These are phyloP conservation scores for Talaromyces sp. DNA, from an alignment of 2,329 filamentous ascomycete genomes.

Conservation along the genomic window DNA sequence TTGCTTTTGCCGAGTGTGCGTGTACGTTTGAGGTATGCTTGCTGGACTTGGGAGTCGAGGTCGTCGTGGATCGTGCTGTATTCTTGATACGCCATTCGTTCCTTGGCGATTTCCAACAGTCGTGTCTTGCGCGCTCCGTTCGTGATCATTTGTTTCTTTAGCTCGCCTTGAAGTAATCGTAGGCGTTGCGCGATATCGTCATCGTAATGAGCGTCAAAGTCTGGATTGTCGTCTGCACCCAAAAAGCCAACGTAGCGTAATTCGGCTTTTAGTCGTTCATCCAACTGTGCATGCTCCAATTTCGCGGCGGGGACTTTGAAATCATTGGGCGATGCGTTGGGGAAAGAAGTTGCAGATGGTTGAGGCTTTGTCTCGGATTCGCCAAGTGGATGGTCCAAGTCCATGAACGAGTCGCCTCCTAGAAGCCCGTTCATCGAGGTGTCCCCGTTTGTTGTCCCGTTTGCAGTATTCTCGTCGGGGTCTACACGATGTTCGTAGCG, in stretches of 20 bases:
- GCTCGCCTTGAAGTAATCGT: constrained; percentile 76
- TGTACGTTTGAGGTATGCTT: constrained; percentile 92
- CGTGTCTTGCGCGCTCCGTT: constrained; percentile 90
- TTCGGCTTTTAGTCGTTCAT: constrained; percentile 88
- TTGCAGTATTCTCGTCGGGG: constrained; percentile 58
- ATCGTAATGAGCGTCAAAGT: constrained; percentile 87
- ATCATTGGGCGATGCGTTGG: constrained; percentile 70
- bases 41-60: constrained; percentile 89
- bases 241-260: constrained; percentile 88
- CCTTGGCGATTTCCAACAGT: constrained; percentile 81
- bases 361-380: constrained; percentile 47
- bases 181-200: constrained; percentile 91
- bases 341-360: constrained; percentile 74
- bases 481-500: constrained; percentile 64
- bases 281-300: constrained; percentile 80
- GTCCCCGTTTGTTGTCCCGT: constrained; percentile 55
- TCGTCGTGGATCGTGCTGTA: constrained; percentile 97
- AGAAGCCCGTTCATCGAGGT: constrained; percentile 47
- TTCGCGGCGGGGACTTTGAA: constrained; percentile 80
- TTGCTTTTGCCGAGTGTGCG: constrained; percentile 92
- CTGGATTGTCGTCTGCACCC: constrained; percentile 65
- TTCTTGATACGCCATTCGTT: constrained; percentile 93
- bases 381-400: constrained; percentile 49
- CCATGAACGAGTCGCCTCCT: constrained; percentile 50
- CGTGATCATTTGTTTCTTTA: constrained; percentile 78